Evolutionary conservation across 768 basidiomycete genomes (phyloP), one percentile per base, ranked within the genome.

Genomic region (Tremella fuciformis): DNA sequence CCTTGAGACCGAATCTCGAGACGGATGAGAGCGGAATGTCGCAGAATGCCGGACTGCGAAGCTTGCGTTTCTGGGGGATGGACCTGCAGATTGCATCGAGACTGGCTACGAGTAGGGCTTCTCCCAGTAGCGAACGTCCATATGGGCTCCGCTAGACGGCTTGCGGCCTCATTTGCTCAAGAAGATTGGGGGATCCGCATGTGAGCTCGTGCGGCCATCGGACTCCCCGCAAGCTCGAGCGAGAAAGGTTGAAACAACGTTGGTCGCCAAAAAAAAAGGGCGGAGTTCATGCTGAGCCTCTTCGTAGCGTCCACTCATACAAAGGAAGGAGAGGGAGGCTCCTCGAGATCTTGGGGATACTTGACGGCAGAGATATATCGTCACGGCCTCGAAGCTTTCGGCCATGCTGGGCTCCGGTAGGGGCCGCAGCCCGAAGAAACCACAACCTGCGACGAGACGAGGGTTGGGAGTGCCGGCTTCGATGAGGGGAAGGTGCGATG

Each of bases 361-460:
- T 53, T 57, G 15, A 55, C 60, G 22, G 55, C 60, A 37, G 57
- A 58, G 37, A 62, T 49, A 62, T 49, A 48, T 57, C 56, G n/a
- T 57, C 56, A 22, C 53, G 44, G 24, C 60, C 60, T 21, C 57
- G 60, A 3, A 62, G 9, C 2, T 62, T 34, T n/a, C n/a, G n/a
- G n/a, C n/a, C n/a, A n/a, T n/a, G n/a, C n/a, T n/a, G n/a, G n/a
- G n/a, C n/a, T n/a, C n/a, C n/a, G n/a, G n/a, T n/a, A n/a, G n/a
- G n/a, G n/a, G n/a, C n/a, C n/a, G n/a, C n/a, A n/a, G n/a, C n/a
- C n/a, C n/a, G n/a, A n/a, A n/a, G n/a, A n/a, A n/a, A n/a, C n/a
- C n/a, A n/a, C n/a, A n/a, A n/a, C n/a, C n/a, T n/a, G n/a, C n/a
- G n/a, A n/a, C n/a, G n/a, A n/a, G n/a, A n/a, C n/a, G n/a, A n/a